Evolutionary conservation across 139 green algal species (phyloP).

Genomic region (Tetradesmus obliquus): DNA sequence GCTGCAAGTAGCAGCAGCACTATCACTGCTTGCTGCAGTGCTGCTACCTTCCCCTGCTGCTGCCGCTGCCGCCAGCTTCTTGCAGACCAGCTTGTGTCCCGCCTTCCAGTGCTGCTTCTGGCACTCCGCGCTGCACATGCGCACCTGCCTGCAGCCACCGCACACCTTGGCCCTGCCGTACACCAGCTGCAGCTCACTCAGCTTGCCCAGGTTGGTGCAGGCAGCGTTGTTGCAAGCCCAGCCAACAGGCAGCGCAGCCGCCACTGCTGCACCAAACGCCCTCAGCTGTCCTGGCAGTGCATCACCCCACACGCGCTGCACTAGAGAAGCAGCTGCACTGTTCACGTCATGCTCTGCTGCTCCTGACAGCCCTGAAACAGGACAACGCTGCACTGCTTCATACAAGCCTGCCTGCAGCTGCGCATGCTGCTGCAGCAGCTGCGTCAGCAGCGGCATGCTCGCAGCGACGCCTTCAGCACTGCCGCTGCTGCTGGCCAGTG

Average conservation of each 20-base stretch:
- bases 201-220: not conserved
- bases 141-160: not conserved
- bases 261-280: no score
- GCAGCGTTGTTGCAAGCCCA: not conserved
- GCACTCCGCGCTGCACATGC: slow-evolving; percentile 14
- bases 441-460: not conserved
- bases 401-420: not conserved
- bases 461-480: not conserved
- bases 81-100: no score
- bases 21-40: slow-evolving; percentile 14
- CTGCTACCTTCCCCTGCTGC: not conserved
- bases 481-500: not conserved
- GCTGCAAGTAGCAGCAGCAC: not conserved
- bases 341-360: not conserved
- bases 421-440: not conserved
- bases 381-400: not conserved
- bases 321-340: not conserved
- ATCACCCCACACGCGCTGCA: not conserved
- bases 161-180: not conserved
- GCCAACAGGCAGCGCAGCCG: not conserved
- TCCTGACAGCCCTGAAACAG: not conserved
- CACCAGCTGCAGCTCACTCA: not conserved
- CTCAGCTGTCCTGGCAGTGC: not conserved
- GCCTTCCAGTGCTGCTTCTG: not conserved
- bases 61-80: not conserved